Conservation (phyloP, 2,329 filamentous ascomycete genomes). For the Alternaria arbusti region DNA sequence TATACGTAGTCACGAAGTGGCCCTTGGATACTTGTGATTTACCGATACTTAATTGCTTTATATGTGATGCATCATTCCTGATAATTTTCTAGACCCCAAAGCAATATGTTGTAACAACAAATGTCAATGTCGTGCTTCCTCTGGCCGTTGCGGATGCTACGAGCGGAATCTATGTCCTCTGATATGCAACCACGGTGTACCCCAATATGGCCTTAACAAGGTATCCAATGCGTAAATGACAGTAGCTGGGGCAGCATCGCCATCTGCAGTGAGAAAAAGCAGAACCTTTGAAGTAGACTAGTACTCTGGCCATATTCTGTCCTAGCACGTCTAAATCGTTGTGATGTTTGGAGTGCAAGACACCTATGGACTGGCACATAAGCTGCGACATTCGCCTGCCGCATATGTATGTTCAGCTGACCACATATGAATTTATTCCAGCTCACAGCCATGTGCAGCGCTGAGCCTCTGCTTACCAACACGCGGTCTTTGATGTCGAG, state of each 20-base stretch:
- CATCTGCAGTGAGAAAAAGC: not conserved
- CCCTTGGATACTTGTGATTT: not conserved
- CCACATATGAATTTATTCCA: slow-evolving; percentile 15
- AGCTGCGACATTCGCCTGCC: not conserved
- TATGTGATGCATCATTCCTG: not conserved
- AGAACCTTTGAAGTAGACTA: too few relatives aligned
- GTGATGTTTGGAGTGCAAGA: not conserved
- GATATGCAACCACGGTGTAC: too few relatives aligned
- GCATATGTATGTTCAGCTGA: not conserved
- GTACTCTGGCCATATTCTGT: not conserved
- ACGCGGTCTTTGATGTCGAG: slow-evolving; percentile 22
- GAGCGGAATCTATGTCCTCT: not conserved
- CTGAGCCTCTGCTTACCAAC: slow-evolving; percentile 32
- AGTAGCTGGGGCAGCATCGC: not conserved
- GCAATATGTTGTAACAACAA: too few relatives aligned
- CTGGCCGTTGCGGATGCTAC: not conserved
- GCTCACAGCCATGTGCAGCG: slow-evolving; percentile 27
- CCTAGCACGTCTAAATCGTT: not conserved
- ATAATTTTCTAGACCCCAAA: too few relatives aligned
- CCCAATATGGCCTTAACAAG: not conserved
- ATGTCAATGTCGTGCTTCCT: too few relatives aligned
- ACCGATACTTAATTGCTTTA: not conserved
- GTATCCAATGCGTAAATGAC: not conserved
- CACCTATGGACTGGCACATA: not conserved
- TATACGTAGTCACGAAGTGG: not conserved